phyloP scores from a whole-genome alignment of 2,329 filamentous ascomycete species.

The Ophiocordyceps camponoti-saundersi region DNA sequence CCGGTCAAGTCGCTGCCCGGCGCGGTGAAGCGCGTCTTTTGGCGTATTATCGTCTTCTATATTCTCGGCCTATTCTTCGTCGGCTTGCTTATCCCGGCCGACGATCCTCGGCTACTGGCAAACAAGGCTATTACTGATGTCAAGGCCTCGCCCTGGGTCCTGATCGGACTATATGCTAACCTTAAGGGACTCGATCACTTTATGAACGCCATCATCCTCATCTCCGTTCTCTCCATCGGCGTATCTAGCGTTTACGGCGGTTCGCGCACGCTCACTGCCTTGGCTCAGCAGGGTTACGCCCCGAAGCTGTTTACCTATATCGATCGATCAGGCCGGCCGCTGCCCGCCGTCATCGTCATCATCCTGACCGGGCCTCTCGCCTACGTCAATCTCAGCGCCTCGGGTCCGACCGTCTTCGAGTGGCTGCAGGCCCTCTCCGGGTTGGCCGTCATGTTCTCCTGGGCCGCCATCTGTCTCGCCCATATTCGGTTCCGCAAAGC shows the following conservation, averaged over 20 bases:
- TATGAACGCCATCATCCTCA: conserved; percentile 36
- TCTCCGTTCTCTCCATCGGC: conserved; percentile 36
- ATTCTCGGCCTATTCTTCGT: conserved; percentile 30
- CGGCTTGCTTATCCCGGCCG: conserved; percentile 25
- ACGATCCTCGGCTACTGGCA: conserved; percentile 25
- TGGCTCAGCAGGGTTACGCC: conserved; percentile 37
- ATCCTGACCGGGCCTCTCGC: conserved; percentile 30
- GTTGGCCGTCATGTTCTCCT: conserved; percentile 45
- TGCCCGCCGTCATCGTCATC: conserved; percentile 25
- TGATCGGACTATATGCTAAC: conserved; percentile 28
- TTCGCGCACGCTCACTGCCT: conserved; percentile 36
- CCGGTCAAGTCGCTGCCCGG: conserved; percentile 56
- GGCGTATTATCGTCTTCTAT: conserved; percentile 35
- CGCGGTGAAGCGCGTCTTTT: conserved; percentile 59
- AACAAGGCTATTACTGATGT: conserved; percentile 24
- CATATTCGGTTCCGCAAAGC: conserved; percentile 52
- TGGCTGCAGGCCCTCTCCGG: conserved; percentile 50
- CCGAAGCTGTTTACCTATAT: conserved; percentile 36
- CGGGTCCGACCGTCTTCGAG: conserved; percentile 36
- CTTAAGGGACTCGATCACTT: conserved; percentile 29
- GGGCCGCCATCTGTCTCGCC: conserved; percentile 46
- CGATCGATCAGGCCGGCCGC: conserved; percentile 33
- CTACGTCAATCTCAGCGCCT: conserved; percentile 25
- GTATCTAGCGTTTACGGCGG: conserved; percentile 37
- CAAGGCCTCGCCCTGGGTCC: conserved; percentile 30